A percentile compares a stretch with the other conserved stretches of the same genome.
These are phyloP conservation scores for Rhizophora apiculata DNA, from an alignment of 345 rosid genomes.

Conservation along the genomic window DNA sequence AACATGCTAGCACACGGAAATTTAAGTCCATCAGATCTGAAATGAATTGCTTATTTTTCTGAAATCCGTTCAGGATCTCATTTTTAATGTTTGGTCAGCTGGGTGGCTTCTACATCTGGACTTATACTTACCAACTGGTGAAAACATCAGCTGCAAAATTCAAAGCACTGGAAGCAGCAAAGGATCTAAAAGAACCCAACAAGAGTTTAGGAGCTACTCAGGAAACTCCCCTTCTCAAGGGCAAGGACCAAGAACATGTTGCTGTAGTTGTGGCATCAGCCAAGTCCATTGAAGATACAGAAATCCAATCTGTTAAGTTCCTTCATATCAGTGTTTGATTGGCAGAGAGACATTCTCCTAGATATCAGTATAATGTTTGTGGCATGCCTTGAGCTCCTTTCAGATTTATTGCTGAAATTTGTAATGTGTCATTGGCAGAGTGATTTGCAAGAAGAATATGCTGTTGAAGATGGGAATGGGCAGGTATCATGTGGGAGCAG, in stretches of 20 bases:
- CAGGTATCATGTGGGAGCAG: conserved; percentile 39
- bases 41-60: not conserved
- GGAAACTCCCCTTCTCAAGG: conserved; percentile 53
- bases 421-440: conserved; percentile 14
- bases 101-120: conserved; percentile 94
- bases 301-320: conserved; percentile 37
- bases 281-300: conserved; percentile 33
- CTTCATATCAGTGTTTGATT: not conserved
- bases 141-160: conserved; percentile 47
- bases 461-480: conserved; percentile 23
- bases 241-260: conserved; percentile 23
- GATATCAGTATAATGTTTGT: not conserved
- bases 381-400: not conserved
- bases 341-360: not conserved
- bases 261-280: conserved; percentile 19
- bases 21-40: no score
- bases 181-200: conserved; percentile 49
- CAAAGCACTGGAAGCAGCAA: conserved; percentile 40
- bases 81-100: conserved; percentile 41
- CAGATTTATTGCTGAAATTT: not conserved
- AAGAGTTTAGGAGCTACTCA: conserved; percentile 46
- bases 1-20: not conserved
- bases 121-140: conserved; percentile 61
- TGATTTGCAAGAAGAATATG: conserved; percentile 20
- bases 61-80: not conserved